Conservation (phyloP, 306 rosid genomes). For the Geum urbanum region DNA sequence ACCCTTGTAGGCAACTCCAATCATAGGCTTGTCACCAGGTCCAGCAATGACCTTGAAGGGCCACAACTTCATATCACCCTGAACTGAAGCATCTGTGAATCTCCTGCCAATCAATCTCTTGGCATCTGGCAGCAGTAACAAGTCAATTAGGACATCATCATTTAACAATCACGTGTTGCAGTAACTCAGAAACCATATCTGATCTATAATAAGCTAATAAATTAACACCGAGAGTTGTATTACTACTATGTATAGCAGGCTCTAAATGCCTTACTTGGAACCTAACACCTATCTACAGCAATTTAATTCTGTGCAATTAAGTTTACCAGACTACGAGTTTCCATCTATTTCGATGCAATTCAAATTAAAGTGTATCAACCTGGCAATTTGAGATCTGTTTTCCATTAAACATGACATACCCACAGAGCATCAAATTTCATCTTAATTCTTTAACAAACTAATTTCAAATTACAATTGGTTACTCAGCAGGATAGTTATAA, state of each 20-base stretch:
- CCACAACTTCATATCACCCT: constrained; percentile 63
- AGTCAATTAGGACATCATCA: not conserved
- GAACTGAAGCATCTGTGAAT: constrained; percentile 52
- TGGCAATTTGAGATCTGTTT: not conserved
- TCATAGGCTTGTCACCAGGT: constrained; percentile 63
- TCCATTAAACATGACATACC: not conserved
- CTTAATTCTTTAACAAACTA: not conserved
- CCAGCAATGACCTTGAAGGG: constrained; percentile 56
- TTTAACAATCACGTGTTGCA: not conserved
- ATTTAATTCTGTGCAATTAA: not conserved
- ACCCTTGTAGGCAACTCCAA: constrained; percentile 53
- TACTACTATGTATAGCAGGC: too few relatives aligned
- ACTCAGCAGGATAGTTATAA: too few relatives aligned
- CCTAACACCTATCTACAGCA: too few relatives aligned
- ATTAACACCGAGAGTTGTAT: too few relatives aligned
- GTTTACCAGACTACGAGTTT: too few relatives aligned
- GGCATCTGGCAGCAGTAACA: constrained; percentile 35
- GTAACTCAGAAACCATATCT: not conserved
- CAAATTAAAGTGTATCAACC: too few relatives aligned
- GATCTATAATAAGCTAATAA: not conserved
- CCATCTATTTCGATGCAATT: too few relatives aligned
- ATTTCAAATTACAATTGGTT: not conserved
- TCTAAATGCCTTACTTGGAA: too few relatives aligned
- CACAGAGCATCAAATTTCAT: not conserved
- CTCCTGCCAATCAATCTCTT: constrained; percentile 68